Evolutionary conservation across 306 rosid species (phyloP).

Genomic region (Sicyos baderoa): DNA sequence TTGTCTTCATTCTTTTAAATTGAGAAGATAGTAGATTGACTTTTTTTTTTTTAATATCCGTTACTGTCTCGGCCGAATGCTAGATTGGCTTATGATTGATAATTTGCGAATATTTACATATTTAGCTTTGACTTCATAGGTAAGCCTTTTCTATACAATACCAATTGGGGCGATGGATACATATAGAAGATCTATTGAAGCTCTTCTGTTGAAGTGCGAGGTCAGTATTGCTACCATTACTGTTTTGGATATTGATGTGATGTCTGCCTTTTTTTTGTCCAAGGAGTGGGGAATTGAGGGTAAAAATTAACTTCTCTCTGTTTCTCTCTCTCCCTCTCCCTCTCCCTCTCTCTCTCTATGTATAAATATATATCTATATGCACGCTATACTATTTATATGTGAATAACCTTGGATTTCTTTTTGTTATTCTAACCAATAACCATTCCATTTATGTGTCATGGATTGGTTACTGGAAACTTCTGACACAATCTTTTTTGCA

Average conservation of each 20-base stretch:
- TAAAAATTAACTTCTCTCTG: background rate
- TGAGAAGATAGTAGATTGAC: background rate
- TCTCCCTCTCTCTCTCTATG: too few species aligned
- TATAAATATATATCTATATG: too few species aligned
- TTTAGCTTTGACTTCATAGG: conserved; percentile 49
- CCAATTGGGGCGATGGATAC: conserved; percentile 70
- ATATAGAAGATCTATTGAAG: conserved; percentile 80
- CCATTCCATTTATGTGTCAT: background rate
- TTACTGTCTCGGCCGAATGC: background rate
- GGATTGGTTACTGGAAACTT: background rate
- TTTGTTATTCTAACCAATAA: background rate
- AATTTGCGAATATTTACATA: background rate
- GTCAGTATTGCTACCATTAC: conserved; percentile 29
- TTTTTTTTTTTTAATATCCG: too few species aligned
- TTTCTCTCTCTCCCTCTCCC: background rate
- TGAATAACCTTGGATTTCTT: background rate
- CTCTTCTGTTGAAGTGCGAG: conserved; percentile 56
- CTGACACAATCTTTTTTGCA: background rate
- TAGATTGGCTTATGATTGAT: conserved; percentile 4
- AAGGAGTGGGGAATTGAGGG: background rate
- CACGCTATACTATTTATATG: background rate
- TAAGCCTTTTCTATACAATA: conserved; percentile 67
- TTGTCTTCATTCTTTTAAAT: background rate
- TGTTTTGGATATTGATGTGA: background rate
- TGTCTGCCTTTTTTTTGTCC: conserved; percentile 10